Evolutionary conservation across 2,329 filamentous ascomycete species (phyloP).

Genomic region (Chaetomiaceae sp.): DNA sequence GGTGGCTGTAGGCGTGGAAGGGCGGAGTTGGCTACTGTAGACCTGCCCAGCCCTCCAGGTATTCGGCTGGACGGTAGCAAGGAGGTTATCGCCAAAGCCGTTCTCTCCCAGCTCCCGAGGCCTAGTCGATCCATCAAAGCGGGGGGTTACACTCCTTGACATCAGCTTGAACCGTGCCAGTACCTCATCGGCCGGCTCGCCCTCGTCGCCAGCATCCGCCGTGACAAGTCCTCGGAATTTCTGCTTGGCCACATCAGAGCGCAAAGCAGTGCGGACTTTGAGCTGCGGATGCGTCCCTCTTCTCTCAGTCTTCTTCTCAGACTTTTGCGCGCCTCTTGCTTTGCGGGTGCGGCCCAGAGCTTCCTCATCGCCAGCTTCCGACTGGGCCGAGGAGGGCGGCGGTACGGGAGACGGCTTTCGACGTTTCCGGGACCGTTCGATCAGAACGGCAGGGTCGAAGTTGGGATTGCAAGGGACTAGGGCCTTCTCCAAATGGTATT

Average conservation of each 20-base stretch:
- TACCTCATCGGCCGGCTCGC: neutral
- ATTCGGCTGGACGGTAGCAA: neutral
- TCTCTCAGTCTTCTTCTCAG: slow-evolving; percentile 6
- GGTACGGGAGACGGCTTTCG: slow-evolving; percentile 9
- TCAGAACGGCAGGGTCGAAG: slow-evolving; percentile 30
- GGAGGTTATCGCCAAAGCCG: neutral
- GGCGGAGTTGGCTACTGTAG: neutral
- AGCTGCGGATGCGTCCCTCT: neutral
- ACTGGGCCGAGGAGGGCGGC: neutral
- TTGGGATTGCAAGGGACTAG: slow-evolving; percentile 47
- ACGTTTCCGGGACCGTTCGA: slow-evolving; percentile 18
- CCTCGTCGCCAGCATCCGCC: neutral
- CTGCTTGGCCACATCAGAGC: neutral
- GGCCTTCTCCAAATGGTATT: slow-evolving; percentile 53
- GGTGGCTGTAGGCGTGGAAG: neutral
- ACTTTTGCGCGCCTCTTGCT: neutral
- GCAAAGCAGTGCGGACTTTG: slow-evolving; percentile 9
- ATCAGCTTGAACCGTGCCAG: neutral
- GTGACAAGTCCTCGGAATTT: slow-evolving; percentile 9
- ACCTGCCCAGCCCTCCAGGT: neutral
- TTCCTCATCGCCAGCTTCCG: slow-evolving; percentile 6
- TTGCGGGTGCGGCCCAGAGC: neutral
- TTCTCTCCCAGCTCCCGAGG: neutral
- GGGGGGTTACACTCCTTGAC: neutral
- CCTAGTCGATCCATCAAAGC: neutral